Percentiles rank a stretch among this genome's conserved stretches.
These are phyloP conservation scores for Mycena galopus DNA, from an alignment of 768 basidiomycete genomes.

Conservation along the genomic window DNA sequence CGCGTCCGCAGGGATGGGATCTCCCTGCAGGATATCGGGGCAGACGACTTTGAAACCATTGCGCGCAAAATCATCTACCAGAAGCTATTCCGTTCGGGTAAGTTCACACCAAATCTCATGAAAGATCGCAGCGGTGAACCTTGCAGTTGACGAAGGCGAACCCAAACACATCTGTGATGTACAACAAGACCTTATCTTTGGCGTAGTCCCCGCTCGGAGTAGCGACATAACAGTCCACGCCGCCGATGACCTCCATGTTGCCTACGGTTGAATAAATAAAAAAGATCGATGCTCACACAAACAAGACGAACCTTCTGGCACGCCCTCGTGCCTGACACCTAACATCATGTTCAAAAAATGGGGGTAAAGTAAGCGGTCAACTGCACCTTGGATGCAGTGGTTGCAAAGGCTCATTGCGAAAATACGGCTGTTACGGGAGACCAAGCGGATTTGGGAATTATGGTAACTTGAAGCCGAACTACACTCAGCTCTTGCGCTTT, in stretches of 20 bases:
- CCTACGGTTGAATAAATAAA: not conserved
- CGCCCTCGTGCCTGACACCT: not conserved
- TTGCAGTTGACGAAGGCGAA: not conserved
- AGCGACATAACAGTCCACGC: not conserved
- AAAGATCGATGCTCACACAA: not conserved
- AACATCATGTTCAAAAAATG: not conserved
- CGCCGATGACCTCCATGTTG: not conserved
- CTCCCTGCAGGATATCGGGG: constrained; percentile 54
- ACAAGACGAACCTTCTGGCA: not conserved
- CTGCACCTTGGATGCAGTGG: not conserved
- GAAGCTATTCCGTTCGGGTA: not conserved
- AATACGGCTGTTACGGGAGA: too few species aligned
- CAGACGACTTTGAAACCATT: constrained; percentile 37
- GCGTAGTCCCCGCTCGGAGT: not conserved
- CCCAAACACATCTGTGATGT: not conserved
- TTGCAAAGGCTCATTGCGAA: constrained; percentile 15
- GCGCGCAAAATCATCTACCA: constrained; percentile 20
- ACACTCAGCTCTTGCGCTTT: too few species aligned
- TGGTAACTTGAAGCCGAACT: too few species aligned
- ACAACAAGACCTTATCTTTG: not conserved
- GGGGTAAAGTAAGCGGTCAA: not conserved
- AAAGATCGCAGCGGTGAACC: not conserved
- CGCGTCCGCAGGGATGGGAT: constrained; percentile 41
- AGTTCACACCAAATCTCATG: too few species aligned
- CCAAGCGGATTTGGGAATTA: too few species aligned